Evolutionary conservation across 371 early-diverging fungal species (phyloP), one percentile per base, ranked within the genome.

Genomic region (Apophysomyces ossiformis): DNA sequence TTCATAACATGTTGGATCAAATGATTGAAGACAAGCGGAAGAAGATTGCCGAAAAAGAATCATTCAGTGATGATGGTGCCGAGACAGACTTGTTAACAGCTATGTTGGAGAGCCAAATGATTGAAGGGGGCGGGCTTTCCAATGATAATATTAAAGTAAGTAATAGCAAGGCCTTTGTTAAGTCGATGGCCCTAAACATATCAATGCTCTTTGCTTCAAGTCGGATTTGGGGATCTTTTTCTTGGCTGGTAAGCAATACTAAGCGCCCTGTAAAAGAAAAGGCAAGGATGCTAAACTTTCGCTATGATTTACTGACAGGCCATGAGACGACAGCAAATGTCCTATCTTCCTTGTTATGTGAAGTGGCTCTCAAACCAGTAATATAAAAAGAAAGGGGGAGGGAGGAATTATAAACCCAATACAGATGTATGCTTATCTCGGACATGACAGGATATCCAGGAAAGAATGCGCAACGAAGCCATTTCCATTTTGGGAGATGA

Each of bases 401-500:
- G 32, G 32, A 26, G 32, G 32, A 3, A 26, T 26, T 26, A 26
- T 26, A 26, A 26, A 26, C 2, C n/a, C 32, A 26, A 11, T 41
- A 41, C 8, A 13, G 41, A 41, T 4, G 5, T 1, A 11, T 8
- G 5, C 41, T 41, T 5, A 13, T 41, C 8, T 41, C 41, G 4
- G 1, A 41, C 41, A 13, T 8, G 32, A 26, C 26, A 78, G 78
- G 75, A 81, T 32, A 61, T 81, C 37, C 85, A 88, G 72, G 69
- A 78, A 9, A 69, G 65, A 47, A 79, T 84, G 26, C 73, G 83
- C 45, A 67, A 80, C 21, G 86, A 85, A 41, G 86, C 86, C 7
- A 65, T 86, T 60, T 45, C 47, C 12, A 65, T 85, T 4, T 58
- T 90, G n/a, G 88, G 87, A 21, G 83, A 84, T 57, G 69, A 41